phyloP scores from a whole-genome alignment of 2,329 filamentous ascomycete species.

The Acephala macrosclerotiorum region DNA sequence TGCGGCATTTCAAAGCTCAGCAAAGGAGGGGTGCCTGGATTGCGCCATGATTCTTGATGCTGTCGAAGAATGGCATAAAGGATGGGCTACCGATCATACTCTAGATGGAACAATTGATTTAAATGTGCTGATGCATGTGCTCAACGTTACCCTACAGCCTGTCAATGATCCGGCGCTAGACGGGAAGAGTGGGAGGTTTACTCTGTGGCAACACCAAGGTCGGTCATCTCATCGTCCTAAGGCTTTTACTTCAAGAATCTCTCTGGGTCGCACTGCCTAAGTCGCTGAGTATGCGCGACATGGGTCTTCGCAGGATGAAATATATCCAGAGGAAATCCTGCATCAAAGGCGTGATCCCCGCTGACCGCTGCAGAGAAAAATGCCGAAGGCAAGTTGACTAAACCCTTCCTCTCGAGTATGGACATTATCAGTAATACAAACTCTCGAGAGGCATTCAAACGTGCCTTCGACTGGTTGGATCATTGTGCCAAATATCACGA shows the following conservation, averaged over 20 bases:
- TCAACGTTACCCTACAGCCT: neutral
- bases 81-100: neutral
- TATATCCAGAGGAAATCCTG: too few relatives aligned
- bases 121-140: neutral
- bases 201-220: neutral
- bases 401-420: neutral
- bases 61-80: neutral
- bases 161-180: neutral
- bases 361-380: neutral
- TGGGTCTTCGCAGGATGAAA: too few relatives aligned
- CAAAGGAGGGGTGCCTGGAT: neutral
- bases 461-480: neutral
- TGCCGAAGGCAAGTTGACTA: neutral
- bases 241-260: too few relatives aligned
- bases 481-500: neutral
- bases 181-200: neutral
- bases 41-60: neutral
- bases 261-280: too few relatives aligned
- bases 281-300: too few relatives aligned
- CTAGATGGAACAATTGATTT: neutral
- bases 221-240: neutral
- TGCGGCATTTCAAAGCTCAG: neutral
- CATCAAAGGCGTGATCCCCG: too few relatives aligned
- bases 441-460: neutral
- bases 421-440: neutral